These are phyloP conservation scores for Solanum appendiculatum DNA, from an alignment of 257 asterid genomes.

Conservation along the genomic window DNA sequence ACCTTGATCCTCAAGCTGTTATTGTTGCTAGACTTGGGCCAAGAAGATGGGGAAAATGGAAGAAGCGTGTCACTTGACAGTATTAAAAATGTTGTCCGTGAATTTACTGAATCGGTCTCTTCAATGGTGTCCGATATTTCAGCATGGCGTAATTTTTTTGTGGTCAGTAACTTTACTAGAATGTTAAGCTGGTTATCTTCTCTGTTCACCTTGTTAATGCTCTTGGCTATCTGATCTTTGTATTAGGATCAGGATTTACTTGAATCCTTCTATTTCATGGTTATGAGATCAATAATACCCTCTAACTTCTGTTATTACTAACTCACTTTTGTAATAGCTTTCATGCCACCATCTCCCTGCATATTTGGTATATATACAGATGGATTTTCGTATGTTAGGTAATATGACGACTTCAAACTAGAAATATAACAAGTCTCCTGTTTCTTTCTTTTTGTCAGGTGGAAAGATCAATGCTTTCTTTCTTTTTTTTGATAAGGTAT, in stretches of 20 bases:
- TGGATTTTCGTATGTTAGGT: neutral
- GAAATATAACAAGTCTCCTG: neutral
- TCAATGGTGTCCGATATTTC: slow-evolving; percentile 35
- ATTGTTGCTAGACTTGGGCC: slow-evolving; percentile 22
- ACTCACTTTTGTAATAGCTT: neutral
- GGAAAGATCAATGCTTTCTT: neutral
- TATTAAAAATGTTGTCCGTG: slow-evolving; percentile 19
- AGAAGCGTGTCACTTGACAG: slow-evolving; percentile 19
- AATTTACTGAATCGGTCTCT: slow-evolving; percentile 22
- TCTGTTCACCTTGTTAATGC: neutral
- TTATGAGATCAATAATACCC: neutral
- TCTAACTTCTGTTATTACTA: neutral
- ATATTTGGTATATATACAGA: neutral
- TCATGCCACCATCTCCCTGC: neutral
- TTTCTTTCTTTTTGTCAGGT: neutral
- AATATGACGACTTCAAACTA: neutral
- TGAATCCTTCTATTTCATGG: neutral
- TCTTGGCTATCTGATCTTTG: neutral
- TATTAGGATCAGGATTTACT: neutral
- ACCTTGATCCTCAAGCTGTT: slow-evolving; percentile 45
- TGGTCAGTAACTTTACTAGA: slow-evolving; percentile 47
- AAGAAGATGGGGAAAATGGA: slow-evolving; percentile 25
- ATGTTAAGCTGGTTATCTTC: neutral
- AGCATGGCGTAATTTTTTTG: slow-evolving; percentile 86
- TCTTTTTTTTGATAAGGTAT: neutral